A percentile compares a stretch with the other conserved stretches of the same genome.
phyloP scores from a whole-genome alignment of 2,329 filamentous ascomycete genomes.

The Stagonosporopsis vannaccii region DNA sequence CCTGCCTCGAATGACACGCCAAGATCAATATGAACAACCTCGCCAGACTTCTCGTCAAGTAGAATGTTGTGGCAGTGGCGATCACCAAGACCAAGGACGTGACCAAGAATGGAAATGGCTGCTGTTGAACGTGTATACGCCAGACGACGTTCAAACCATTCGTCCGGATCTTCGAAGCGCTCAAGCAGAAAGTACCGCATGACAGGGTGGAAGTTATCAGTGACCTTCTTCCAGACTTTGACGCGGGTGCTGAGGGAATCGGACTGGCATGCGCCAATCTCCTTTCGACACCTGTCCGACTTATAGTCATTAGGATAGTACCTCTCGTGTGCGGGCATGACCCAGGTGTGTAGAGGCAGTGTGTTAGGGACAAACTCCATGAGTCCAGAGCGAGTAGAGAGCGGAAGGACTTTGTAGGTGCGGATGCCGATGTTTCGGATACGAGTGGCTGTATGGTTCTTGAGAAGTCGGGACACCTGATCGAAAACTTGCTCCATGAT shows the following conservation, averaged over 20 bases:
- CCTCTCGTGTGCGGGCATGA: slow-evolving; percentile 86
- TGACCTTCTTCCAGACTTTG: slow-evolving; percentile 77
- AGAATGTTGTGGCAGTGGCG: slow-evolving; percentile 97
- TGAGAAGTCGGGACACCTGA: slow-evolving; percentile 88
- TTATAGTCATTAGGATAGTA: slow-evolving; percentile 89
- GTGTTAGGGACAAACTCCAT: slow-evolving; percentile 98
- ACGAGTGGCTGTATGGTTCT: slow-evolving; percentile 83
- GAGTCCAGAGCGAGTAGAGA: slow-evolving; percentile 83
- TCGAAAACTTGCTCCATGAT: slow-evolving; percentile 99
- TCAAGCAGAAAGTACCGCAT: slow-evolving; percentile 99
- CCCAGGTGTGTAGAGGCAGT: slow-evolving; percentile 87
- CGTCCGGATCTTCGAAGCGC: slow-evolving; percentile 88
- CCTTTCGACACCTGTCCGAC: slow-evolving; percentile 75
- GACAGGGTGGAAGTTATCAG: slow-evolving; percentile 85
- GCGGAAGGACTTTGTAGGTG: slow-evolving; percentile 94
- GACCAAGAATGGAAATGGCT: slow-evolving; percentile 92
- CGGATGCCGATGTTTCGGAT: slow-evolving; percentile 89
- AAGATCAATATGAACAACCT: slow-evolving; percentile 96
- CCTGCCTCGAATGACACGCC: slow-evolving; percentile 98
- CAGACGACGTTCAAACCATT: slow-evolving; percentile 89
- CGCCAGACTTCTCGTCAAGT: slow-evolving; percentile 85
- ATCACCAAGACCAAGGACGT: slow-evolving; percentile 91
- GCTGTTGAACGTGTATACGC: slow-evolving; percentile 94
- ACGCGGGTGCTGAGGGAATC: slow-evolving; percentile 75
- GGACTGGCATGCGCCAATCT: slow-evolving; percentile 76